Evolutionary conservation across 2,329 filamentous ascomycete genomes (phyloP), one percentile per base, ranked within the genome.

Genomic region (Pseudogymnoascus sp.): DNA sequence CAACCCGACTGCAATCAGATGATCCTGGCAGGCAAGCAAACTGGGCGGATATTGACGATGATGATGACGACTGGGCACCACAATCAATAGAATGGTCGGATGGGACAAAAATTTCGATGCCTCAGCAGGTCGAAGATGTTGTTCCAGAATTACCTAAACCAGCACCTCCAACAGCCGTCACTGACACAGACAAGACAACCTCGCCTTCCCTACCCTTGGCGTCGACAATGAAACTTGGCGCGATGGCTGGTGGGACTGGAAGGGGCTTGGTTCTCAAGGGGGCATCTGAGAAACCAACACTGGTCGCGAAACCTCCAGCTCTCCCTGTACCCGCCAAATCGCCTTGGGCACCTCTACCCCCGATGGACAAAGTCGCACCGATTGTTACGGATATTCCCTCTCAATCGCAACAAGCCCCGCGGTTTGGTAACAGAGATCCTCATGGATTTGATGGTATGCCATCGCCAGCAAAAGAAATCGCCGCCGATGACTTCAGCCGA

Each of bases 401-500:
- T 58, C 59, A 63, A 14, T 65, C 78, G 54, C 74, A 77, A 62
- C 74, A 74, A 41, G 74, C 72, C 54, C 70, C 76, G 67, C 81
- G 84, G 28, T 79, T 79, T 64, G 74, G 80, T 62, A 74, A 77
- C 20, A 81, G 78, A 68, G 86, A 90, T 65, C 72, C 78, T 9
- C 79, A 82, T 60, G 76, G 78, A 5, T 78, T 80, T 62, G 86
- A 86, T 64, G 77, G 77, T 60, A 77, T 78, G 66, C 77, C 78
- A 16, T 79, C 79, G 16, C 78, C 79, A 18, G 81, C 88, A 0
- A 90, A 91, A 70, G 92, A 97, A 71, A 96, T 97, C 65, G 90
- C 92, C 5, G 89, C 92, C 0, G 94, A 97, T 73, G 93, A 96
- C 66, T 97, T 97, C 70, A 95, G 88, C 72, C 84, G 94, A 64